Conservation (phyloP, 164 flowering plant genomes). For the Annona squamosa region DNA sequence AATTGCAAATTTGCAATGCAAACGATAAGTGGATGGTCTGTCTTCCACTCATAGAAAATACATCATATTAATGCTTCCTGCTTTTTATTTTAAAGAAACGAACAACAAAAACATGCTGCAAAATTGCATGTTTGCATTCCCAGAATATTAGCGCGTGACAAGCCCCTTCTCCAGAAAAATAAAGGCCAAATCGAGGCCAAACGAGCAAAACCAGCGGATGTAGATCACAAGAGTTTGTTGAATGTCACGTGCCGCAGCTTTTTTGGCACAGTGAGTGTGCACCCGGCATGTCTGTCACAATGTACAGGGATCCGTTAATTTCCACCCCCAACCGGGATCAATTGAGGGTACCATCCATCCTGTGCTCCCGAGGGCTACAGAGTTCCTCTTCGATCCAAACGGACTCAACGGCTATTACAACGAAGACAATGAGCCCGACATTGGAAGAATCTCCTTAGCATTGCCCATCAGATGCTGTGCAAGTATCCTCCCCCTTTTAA, state of each 20-base stretch:
- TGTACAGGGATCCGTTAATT: neutral
- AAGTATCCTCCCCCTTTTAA: slow-evolving; percentile 10
- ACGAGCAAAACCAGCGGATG: neutral
- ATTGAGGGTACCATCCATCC: neutral
- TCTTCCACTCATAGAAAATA: no score
- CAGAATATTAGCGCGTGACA: no score
- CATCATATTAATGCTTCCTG: no score
- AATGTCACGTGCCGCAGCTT: neutral
- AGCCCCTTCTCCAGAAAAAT: no score
- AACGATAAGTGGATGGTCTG: no score
- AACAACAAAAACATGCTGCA: no score
- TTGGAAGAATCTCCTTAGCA: slow-evolving; percentile 33
- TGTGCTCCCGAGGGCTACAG: neutral
- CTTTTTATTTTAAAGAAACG: no score
- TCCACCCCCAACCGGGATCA: neutral
- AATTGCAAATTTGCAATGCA: no score
- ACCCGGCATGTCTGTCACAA: neutral
- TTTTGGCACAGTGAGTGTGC: neutral
- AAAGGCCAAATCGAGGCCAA: no score
- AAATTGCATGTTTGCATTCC: no score
- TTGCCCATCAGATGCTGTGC: slow-evolving; percentile 17
- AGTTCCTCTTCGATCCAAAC: slow-evolving; percentile 24
- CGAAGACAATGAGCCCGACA: slow-evolving; percentile 20
- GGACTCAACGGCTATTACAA: slow-evolving; percentile 31
- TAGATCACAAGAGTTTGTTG: neutral